These are phyloP conservation scores for Arthrinium phaeospermum DNA, from an alignment of 2,329 filamentous ascomycete genomes.

Conservation along the genomic window DNA sequence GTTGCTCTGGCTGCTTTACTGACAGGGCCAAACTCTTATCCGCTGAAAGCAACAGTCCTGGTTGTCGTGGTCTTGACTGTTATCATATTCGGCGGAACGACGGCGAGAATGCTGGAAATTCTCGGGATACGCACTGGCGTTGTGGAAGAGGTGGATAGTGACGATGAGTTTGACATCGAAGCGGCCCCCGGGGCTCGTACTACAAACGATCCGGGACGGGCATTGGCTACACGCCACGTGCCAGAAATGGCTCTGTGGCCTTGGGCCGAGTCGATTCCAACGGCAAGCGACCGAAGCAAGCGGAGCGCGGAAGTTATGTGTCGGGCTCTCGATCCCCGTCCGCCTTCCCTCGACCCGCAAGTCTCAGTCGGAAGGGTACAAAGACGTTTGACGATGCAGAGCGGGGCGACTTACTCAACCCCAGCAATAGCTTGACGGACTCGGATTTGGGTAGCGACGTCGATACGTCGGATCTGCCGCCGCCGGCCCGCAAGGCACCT, in stretches of 20 bases:
- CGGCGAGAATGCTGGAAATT: conserved; percentile 96
- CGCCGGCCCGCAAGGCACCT: conserved; percentile 57
- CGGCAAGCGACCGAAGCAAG: conserved; percentile 32
- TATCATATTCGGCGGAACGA: conserved; percentile 98
- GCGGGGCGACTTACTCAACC: conserved; percentile 61
- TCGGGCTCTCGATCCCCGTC: conserved; percentile 60
- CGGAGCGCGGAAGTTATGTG: conserved; percentile 53
- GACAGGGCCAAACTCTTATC: conserved; percentile 79
- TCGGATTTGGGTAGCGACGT: conserved; percentile 69
- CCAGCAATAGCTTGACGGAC: conserved; percentile 53
- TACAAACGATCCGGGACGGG: conserved; percentile 79
- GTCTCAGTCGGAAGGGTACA: conserved; percentile 60
- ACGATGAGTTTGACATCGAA: conserved; percentile 98
- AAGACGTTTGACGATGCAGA: conserved; percentile 54
- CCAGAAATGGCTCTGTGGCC: conserved; percentile 63
- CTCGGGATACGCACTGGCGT: conserved; percentile 95
- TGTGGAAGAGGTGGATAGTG: conserved; percentile 94
- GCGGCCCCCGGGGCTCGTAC: conserved; percentile 73
- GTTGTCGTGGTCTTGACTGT: conserved; percentile 97
- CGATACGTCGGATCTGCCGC: conserved; percentile 70
- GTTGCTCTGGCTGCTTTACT: conserved; percentile 92
- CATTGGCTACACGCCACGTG: conserved; percentile 77
- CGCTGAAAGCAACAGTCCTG: conserved; percentile 91
- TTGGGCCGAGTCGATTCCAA: conserved; percentile 56
- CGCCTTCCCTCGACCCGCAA: conserved; percentile 48